Conservation (phyloP, 2,329 filamentous ascomycete genomes). For the Pleomassaria siparia region DNA sequence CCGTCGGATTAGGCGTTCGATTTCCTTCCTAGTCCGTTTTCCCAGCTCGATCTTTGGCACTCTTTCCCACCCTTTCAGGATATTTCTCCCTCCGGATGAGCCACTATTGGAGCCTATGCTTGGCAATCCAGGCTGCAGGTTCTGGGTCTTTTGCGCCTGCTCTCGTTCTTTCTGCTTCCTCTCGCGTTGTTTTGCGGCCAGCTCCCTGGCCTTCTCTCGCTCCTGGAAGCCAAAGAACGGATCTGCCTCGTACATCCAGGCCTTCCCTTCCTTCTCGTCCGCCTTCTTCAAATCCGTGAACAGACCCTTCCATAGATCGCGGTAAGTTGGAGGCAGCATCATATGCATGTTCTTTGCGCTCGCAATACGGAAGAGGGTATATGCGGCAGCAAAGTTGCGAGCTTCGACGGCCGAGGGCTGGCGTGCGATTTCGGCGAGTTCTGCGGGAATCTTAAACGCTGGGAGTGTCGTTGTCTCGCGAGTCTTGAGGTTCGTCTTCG, state of each 20-base stretch:
- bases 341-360: constrained; percentile 96
- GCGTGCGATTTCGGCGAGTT: constrained; percentile 72
- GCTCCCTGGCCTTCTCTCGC: constrained; percentile 73
- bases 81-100: constrained; percentile 37
- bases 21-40: constrained; percentile 71
- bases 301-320: constrained; percentile 83
- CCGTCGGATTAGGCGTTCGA: constrained; percentile 77
- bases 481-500: constrained; percentile 75
- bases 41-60: constrained; percentile 95
- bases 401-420: constrained; percentile 85
- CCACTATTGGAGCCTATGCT: constrained; percentile 30
- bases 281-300: constrained; percentile 80
- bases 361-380: constrained; percentile 85
- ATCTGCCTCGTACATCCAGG: constrained; percentile 93
- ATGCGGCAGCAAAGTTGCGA: constrained; percentile 89
- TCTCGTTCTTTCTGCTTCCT: constrained; percentile 61
- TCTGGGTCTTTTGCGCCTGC: constrained; percentile 64
- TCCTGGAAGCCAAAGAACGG: constrained; percentile 82
- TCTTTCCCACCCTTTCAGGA: constrained; percentile 75
- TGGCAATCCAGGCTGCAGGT: constrained; percentile 39
- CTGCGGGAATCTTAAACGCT: constrained; percentile 77
- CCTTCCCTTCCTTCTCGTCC: constrained; percentile 74
- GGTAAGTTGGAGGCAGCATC: constrained; percentile 88
- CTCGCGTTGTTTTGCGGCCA: constrained; percentile 76
- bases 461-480: constrained; percentile 73